Base-by-base conservation (phyloP, 495 filamentous ascomycete genomes). In the Daldinia loculata region DNA sequence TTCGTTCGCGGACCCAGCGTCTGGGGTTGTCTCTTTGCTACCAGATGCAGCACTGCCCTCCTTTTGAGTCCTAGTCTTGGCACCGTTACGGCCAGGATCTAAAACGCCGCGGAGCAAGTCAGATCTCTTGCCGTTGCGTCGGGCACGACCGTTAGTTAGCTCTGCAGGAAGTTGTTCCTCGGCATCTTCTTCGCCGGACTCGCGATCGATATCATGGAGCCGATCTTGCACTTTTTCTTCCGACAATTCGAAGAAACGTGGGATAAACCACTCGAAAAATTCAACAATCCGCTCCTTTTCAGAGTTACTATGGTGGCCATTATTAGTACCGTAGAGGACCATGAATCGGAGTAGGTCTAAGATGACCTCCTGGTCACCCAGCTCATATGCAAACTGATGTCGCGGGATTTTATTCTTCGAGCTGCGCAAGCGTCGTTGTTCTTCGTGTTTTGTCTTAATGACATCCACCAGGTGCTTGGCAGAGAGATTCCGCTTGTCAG, bases 191-290 rank as follows among this genome's bases (percentile, higher is more conserved):
- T 90, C 78, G 72, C 85, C 76, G 76, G 87, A 81, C 77, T 89
- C 66, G 69, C 87, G 78, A 26, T 89, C 87, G 29, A 92, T 86
- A 70, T 92, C 91, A 63, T 88, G 87, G 69, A 97, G 88, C 58
- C 88, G 87, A n/a, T 90, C 86, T 63, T 92, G 87, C 64, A 97
- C 92, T 19, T 85, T 86, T 7, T 91, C 89, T 4, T 87, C 86
- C 52, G 95, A 87, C 67, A 98, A 83, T 45, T 91, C 93, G 70
- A 98, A 98, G 84, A 98, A 98, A 1, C 88, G 81, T 0, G 93
- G 89, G 60, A 98, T 88, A 70, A 98, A 97, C 27, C 91, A 90
- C 75, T 93, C 91, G 69, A 98, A 89, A 78, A 98, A 98, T 17
- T 88, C 87, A 69, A 89, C 84, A 38, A 97, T 87, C 27, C 91